These are phyloP conservation scores for Leccinum obscurum DNA, from an alignment of 768 basidiomycete species.

Conservation along the genomic window DNA sequence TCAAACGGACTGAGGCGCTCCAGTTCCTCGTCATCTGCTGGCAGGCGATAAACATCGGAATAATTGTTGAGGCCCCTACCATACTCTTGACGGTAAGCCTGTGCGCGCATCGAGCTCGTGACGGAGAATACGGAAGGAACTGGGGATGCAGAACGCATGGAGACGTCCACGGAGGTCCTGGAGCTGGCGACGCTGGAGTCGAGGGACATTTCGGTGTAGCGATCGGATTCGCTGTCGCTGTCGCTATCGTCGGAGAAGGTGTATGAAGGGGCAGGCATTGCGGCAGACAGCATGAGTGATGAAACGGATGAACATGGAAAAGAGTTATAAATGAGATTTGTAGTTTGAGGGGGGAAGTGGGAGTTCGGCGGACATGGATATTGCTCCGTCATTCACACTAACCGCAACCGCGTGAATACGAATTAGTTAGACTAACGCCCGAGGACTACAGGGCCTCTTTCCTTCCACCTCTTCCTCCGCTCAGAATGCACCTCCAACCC, in stretches of 20 bases:
- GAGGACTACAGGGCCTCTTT: constrained; percentile 15
- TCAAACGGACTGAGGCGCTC: constrained; percentile 58
- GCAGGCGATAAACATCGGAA: constrained; percentile 75
- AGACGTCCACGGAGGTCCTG: constrained; percentile 55
- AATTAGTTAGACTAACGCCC: constrained; percentile 19
- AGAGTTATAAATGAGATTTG: constrained; percentile 28
- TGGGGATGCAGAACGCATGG: constrained; percentile 67
- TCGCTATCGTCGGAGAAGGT: constrained; percentile 41
- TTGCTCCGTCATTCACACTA: constrained; percentile 31
- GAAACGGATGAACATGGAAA: constrained; percentile 3
- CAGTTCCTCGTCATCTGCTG: constrained; percentile 78
- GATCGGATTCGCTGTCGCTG: constrained; percentile 51
- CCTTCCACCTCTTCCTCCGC: background rate
- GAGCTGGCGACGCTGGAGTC: constrained; percentile 46
- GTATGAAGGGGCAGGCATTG: constrained; percentile 16
- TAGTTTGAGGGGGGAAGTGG: constrained; percentile 18
- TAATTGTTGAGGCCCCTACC: constrained; percentile 74
- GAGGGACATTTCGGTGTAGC: constrained; percentile 43
- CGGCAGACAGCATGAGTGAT: constrained; percentile 11
- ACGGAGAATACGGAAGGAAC: constrained; percentile 68
- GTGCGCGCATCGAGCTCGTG: constrained; percentile 59
- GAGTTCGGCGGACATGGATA: constrained; percentile 34
- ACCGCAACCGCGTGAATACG: constrained; percentile 30
- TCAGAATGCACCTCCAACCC: constrained; percentile 2
- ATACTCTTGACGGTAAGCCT: constrained; percentile 62